Conservation (phyloP, 2,329 filamentous ascomycete genomes). For the Colletotrichum sansevieriae region DNA sequence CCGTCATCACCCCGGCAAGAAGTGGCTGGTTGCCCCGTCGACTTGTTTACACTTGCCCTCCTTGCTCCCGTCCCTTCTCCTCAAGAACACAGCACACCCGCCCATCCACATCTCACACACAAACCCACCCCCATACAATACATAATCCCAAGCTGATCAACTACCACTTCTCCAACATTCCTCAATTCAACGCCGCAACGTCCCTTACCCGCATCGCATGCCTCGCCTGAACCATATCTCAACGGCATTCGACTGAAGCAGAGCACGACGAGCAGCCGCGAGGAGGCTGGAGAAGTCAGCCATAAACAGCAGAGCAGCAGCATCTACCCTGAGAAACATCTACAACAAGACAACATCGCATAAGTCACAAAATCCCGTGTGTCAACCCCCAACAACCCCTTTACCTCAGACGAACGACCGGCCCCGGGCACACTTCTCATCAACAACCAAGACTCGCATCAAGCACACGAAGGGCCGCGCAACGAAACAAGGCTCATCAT, state of each 20-base stretch:
- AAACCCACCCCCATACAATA: conserved; percentile 40
- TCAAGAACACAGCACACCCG: conserved; percentile 42
- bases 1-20: conserved; percentile 42
- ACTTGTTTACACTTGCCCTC: conserved; percentile 46
- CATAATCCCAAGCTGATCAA: conserved; percentile 30
- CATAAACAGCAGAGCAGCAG: neutral
- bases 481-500: conserved; percentile 28
- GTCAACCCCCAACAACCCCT: conserved; percentile 31
- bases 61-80: conserved; percentile 39
- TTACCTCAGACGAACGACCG: conserved; percentile 27
- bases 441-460: conserved; percentile 19
- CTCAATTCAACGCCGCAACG: conserved; percentile 36
- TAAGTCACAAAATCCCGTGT: conserved; percentile 33
- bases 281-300: conserved; percentile 14
- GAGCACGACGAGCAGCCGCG: neutral
- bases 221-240: conserved; percentile 24
- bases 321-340: conserved; percentile 15
- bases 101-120: conserved; percentile 41
- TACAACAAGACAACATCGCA: conserved; percentile 34
- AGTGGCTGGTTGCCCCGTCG: conserved; percentile 45
- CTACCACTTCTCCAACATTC: conserved; percentile 37
- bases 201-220: conserved; percentile 21
- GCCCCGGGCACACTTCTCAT: conserved; percentile 19
- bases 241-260: conserved; percentile 37
- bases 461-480: conserved; percentile 31